Evolutionary conservation across 805 yeast species (phyloP), one percentile per base, ranked within the genome.

Genomic region (Spathaspora arborariae): DNA sequence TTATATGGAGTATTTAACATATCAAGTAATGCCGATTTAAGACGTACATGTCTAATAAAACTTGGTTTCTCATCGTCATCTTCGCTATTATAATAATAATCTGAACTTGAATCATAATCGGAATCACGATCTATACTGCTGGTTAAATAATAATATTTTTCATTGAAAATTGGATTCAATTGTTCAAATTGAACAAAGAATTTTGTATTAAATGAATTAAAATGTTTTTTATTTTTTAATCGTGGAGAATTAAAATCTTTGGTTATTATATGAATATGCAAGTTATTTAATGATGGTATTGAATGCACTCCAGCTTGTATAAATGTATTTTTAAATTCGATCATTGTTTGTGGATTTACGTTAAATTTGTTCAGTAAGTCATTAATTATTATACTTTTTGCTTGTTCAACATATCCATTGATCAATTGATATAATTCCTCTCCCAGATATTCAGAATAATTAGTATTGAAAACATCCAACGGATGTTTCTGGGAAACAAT

Each of bases 201-300:
- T 0, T 56, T 54, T 0, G 90, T 79, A 18, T 72, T 81, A 64
- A 88, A 88, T 2, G 90, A 82, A 57, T 82, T 82, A 61, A 80
- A 87, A 61, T 88, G 96, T 46, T 71, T 74, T 49, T 75, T 78
- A 53, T 80, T 69, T 59, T 85, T 87, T 65, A 87, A 46, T 20
- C 69, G 56, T 0, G 64, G 65, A 8, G 86, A 78, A 52, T 68
- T 56, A 56, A 84, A 76, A 61, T 88, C 96, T 42, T 66, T 69
- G 0, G 90, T 81, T 41, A 88, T 71, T 20, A 88, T 79, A 65
- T 88, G 96, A 16, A 88, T 67, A 56, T 88, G 96, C 39, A 87
- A 55, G 58, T 88, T 85, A 35, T 63, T 64, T 74, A 87, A 59
- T 0, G 90, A 82, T 2, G 96, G 96, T 2, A 75, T 74, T 4